These are phyloP conservation scores for Whalleya microplaca DNA, from an alignment of 2,329 filamentous ascomycete genomes.

Conservation along the genomic window DNA sequence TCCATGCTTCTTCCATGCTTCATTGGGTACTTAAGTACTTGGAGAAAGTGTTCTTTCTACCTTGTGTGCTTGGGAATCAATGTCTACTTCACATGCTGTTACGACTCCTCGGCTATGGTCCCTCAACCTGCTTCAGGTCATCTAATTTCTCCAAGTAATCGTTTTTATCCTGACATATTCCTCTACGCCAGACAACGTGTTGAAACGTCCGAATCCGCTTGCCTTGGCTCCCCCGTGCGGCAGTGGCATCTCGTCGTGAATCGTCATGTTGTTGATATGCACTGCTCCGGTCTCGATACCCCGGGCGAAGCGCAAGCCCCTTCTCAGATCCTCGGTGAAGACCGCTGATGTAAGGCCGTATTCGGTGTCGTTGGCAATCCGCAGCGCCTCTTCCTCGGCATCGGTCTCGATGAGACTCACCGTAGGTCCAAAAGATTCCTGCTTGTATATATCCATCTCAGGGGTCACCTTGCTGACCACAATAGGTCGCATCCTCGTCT, in stretches of 20 bases:
- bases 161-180: conserved; percentile 40
- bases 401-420: conserved; percentile 64
- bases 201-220: conserved; percentile 48
- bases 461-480: conserved; percentile 64
- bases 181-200: conserved; percentile 33
- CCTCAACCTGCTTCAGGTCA: not conserved
- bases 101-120: not conserved
- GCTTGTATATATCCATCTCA: conserved; percentile 68
- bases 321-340: conserved; percentile 64
- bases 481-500: conserved; percentile 57
- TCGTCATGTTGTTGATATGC: conserved; percentile 48
- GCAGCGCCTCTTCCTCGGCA: conserved; percentile 64
- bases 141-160: conserved; percentile 36
- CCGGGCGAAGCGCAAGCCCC: conserved; percentile 54
- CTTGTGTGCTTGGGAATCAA: too few species aligned
- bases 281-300: conserved; percentile 59
- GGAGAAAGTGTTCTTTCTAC: too few species aligned
- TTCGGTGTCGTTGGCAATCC: conserved; percentile 69
- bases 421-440: conserved; percentile 69
- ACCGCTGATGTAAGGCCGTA: conserved; percentile 68
- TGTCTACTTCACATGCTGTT: too few species aligned
- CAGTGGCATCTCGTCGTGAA: conserved; percentile 47
- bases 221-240: conserved; percentile 47
- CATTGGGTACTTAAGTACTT: too few species aligned
- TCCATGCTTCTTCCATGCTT: too few species aligned